Evolutionary conservation across 2,329 filamentous ascomycete genomes (phyloP).

Genomic region (Pseudogymnoascus sp.): DNA sequence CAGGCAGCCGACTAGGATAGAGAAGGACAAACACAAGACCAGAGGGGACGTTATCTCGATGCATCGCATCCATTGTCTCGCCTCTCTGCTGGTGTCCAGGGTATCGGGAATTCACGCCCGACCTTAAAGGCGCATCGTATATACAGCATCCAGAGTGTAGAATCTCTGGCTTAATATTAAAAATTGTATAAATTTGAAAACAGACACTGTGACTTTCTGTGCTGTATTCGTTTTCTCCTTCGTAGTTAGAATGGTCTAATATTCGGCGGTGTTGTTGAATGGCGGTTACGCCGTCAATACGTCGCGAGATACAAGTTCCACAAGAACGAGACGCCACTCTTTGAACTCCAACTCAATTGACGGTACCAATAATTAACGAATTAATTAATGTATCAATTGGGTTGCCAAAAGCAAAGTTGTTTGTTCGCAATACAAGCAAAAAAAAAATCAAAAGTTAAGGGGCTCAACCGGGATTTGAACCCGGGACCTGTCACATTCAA

Average conservation of each 20-base stretch:
- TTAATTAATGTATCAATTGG: neutral
- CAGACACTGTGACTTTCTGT: too few relatives aligned
- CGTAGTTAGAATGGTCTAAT: neutral
- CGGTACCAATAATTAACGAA: neutral
- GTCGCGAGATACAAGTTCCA: neutral
- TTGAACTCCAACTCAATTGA: neutral
- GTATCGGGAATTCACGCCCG: neutral
- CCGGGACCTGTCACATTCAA: slow-evolving; percentile 31
- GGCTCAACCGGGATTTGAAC: slow-evolving; percentile 32
- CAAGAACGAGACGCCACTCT: neutral
- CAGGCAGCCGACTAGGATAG: neutral
- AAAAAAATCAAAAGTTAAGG: slow-evolving; percentile 13
- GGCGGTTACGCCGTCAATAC: neutral
- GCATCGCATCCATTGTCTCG: neutral
- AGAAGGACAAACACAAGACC: neutral
- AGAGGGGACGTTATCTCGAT: neutral
- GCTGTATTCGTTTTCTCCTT: neutral
- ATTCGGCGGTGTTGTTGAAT: too few relatives aligned
- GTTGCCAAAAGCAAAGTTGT: neutral
- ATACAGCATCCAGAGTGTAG: neutral
- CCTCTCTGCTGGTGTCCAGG: neutral
- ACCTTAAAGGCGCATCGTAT: neutral
- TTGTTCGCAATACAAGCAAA: neutral
- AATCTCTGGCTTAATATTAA: neutral
- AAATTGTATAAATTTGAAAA: neutral